A percentile compares a stretch with the other conserved stretches of the same genome.
These are phyloP conservation scores for Aquanectria penicillioides DNA, from an alignment of 2,329 filamentous ascomycete genomes.

Conservation along the genomic window DNA sequence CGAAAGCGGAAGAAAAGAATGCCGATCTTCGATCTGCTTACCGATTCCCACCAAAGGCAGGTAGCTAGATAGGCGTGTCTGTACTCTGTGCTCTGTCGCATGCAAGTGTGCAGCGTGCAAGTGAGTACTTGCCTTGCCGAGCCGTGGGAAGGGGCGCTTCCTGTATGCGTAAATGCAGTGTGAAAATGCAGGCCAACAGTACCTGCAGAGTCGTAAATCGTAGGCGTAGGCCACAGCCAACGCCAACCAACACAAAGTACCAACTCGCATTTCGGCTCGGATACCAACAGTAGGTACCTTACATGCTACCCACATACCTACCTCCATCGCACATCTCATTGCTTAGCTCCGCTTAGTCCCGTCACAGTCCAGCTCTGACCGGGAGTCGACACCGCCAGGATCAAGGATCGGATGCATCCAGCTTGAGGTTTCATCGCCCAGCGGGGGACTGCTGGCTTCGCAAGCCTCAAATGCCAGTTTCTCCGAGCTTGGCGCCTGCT, in stretches of 20 bases:
- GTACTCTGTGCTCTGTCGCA: too few relatives aligned
- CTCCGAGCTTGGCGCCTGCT: slow-evolving; percentile 25
- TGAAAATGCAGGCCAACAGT: background rate
- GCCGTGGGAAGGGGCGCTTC: too few relatives aligned
- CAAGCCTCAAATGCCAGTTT: slow-evolving; percentile 13
- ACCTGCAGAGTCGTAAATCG: too few relatives aligned
- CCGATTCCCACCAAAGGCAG: background rate
- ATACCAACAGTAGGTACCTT: slow-evolving; percentile 10
- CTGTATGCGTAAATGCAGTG: too few relatives aligned
- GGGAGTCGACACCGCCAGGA: slow-evolving; percentile 22
- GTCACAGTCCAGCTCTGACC: background rate
- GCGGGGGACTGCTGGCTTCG: slow-evolving; percentile 25
- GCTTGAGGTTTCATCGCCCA: slow-evolving; percentile 40
- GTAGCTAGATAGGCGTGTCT: too few relatives aligned
- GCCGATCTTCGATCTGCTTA: slow-evolving; percentile 1
- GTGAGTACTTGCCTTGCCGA: too few relatives aligned
- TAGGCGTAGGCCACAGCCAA: too few relatives aligned
- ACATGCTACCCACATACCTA: slow-evolving; percentile 9
- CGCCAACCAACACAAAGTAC: slow-evolving; percentile 11
- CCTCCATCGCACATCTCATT: slow-evolving; percentile 16
- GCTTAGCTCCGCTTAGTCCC: background rate
- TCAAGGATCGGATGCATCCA: slow-evolving; percentile 33
- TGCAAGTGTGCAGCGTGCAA: background rate
- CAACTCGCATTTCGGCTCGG: background rate
- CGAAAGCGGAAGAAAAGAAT: slow-evolving; percentile 1